A percentile compares a stretch with the other conserved stretches of the same genome.
Conservation (phyloP, 768 basidiomycete genomes). For the Pleurotus sapidus region DNA sequence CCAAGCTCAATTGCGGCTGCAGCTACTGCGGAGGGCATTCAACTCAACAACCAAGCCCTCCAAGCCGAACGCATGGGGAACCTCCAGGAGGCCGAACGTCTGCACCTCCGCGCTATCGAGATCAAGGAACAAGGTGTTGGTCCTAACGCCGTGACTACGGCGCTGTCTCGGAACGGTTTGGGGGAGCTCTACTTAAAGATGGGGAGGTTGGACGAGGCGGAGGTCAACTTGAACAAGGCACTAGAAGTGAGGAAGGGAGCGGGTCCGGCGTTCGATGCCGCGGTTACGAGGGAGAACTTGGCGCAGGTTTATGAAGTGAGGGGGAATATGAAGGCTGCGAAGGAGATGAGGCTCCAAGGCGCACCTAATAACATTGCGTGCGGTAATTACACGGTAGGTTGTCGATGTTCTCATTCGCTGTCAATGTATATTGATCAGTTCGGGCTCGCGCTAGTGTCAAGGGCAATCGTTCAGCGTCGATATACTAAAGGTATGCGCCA, state of each 20-base stretch:
- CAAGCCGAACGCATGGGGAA: conserved; percentile 2
- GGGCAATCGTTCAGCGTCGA: conserved; percentile 10
- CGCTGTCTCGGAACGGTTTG: conserved; percentile 27
- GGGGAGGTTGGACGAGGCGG: conserved; percentile 31
- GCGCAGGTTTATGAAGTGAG: conserved; percentile 31
- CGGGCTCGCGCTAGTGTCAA: conserved; percentile 19
- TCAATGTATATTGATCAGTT: neutral
- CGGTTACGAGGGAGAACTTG: conserved; percentile 17
- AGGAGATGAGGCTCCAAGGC: conserved; percentile 23
- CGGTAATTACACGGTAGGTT: neutral
- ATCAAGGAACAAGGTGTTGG: conserved; percentile 22
- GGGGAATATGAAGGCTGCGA: conserved; percentile 26
- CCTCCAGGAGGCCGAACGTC: conserved; percentile 21
- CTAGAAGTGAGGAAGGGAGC: conserved; percentile 18
- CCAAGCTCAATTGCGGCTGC: too few relatives aligned
- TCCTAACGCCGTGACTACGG: conserved; percentile 19
- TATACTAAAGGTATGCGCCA: conserved; percentile 19
- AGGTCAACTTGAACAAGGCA: conserved; percentile 31
- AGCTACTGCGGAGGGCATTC: neutral
- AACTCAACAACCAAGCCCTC: conserved; percentile 8
- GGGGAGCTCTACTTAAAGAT: conserved; percentile 33
- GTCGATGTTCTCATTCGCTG: neutral
- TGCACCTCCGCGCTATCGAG: conserved; percentile 27
- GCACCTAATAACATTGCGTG: conserved; percentile 16
- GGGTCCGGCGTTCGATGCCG: conserved; percentile 26